These are phyloP conservation scores for Fusarium lyarnte DNA, from an alignment of 2,329 filamentous ascomycete species.

Conservation along the genomic window DNA sequence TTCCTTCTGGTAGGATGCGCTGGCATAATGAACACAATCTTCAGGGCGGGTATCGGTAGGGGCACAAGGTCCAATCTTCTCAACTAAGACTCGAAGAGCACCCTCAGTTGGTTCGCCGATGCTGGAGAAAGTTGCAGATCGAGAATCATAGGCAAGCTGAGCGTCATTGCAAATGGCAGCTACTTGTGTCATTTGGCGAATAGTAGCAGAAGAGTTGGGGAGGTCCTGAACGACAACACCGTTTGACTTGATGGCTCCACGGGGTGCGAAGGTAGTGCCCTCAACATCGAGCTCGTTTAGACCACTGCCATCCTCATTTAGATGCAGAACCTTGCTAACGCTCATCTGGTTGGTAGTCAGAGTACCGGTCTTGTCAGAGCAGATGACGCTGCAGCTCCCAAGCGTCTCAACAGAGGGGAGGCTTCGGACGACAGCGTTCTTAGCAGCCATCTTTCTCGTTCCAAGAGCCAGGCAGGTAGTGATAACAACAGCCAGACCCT, in stretches of 20 bases:
- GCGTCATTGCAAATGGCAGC: conserved; percentile 89
- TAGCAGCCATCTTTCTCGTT: conserved; percentile 98
- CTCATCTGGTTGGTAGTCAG: conserved; percentile 99
- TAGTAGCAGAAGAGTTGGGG: conserved; percentile 75
- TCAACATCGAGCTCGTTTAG: conserved; percentile 90
- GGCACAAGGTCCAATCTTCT: conserved; percentile 91
- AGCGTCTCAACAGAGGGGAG: conserved; percentile 97
- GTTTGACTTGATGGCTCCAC: conserved; percentile 75
- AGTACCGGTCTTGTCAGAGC: conserved; percentile 98
- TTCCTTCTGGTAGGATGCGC: conserved; percentile 82
- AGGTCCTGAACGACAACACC: conserved; percentile 76
- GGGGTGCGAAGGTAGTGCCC: conserved; percentile 90
- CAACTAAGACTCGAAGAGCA: conserved; percentile 86
- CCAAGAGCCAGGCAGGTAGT: conserved; percentile 97
- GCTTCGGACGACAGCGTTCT: conserved; percentile 96
- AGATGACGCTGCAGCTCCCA: conserved; percentile 99
- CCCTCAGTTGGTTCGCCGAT: conserved; percentile 97
- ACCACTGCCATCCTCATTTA: conserved; percentile 76
- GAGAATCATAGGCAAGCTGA: conserved; percentile 81
- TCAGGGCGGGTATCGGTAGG: conserved; percentile 60
- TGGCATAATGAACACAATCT: conserved; percentile 81
- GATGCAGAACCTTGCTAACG: conserved; percentile 89
- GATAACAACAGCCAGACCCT: conserved; percentile 97
- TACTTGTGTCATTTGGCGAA: conserved; percentile 79
- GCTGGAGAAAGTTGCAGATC: conserved; percentile 77